Percentiles rank a stretch among this genome's conserved stretches.
These are phyloP conservation scores for Penicillium janthinellum DNA, from an alignment of 2,329 filamentous ascomycete genomes.

Conservation along the genomic window DNA sequence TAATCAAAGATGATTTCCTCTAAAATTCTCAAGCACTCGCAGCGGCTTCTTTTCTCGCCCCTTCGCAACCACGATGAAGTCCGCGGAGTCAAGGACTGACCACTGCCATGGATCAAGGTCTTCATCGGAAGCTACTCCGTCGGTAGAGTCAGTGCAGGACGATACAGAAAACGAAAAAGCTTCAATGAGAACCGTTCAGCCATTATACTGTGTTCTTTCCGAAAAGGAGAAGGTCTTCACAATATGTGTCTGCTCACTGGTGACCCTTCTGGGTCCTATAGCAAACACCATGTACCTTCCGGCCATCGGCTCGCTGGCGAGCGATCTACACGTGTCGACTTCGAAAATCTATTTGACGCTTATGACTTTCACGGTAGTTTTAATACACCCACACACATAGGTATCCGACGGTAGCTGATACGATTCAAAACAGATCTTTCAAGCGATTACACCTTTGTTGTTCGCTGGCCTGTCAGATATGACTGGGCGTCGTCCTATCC, in stretches of 20 bases:
- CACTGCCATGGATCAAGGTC: neutral
- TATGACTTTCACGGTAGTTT: slow-evolving; percentile 9
- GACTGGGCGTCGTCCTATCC: slow-evolving; percentile 6
- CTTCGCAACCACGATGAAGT: neutral
- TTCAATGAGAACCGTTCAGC: no score
- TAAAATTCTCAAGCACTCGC: neutral
- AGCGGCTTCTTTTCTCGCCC: neutral
- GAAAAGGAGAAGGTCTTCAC: slow-evolving; percentile 47
- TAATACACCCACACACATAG: neutral
- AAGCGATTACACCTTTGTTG: slow-evolving; percentile 7
- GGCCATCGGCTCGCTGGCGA: slow-evolving; percentile 43
- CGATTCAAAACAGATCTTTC: slow-evolving; percentile 5
- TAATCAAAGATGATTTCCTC: neutral
- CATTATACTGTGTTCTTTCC: neutral
- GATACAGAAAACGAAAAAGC: neutral
- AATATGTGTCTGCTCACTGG: slow-evolving; percentile 44
- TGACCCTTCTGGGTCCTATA: slow-evolving; percentile 56
- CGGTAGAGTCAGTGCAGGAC: neutral
- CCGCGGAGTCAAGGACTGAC: neutral
- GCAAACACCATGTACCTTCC: slow-evolving; percentile 57
- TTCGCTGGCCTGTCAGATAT: slow-evolving; percentile 7
- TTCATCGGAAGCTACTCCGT: neutral
- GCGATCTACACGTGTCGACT: slow-evolving; percentile 19
- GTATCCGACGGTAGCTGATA: neutral
- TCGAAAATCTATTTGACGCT: slow-evolving; percentile 11